Conservation (phyloP, 2,329 filamentous ascomycete species). For the Microsporum audouinii region DNA sequence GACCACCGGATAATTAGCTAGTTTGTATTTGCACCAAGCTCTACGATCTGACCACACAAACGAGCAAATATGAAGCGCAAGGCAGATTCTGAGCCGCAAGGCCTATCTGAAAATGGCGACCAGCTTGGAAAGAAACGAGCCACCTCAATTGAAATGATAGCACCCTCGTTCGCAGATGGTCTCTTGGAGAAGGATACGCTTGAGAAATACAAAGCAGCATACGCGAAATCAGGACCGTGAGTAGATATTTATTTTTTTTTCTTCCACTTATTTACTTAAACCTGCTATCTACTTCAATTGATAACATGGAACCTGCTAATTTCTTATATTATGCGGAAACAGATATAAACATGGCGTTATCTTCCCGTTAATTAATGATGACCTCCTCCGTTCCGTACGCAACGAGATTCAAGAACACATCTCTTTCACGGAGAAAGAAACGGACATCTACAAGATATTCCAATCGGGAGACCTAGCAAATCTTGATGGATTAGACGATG, state of each 20-base stretch:
- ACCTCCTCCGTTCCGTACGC: conserved; percentile 74
- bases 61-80: conserved; percentile 34
- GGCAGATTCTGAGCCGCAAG: conserved; percentile 23
- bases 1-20: background rate
- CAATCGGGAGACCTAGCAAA: conserved; percentile 97
- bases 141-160: conserved; percentile 27
- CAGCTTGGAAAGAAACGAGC: conserved; percentile 30
- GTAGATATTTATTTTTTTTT: conserved; percentile 13
- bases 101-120: conserved; percentile 22
- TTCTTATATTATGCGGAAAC: background rate
- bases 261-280: too few species aligned
- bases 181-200: conserved; percentile 33
- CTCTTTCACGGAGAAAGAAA: conserved; percentile 95
- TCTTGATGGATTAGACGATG: conserved; percentile 82
- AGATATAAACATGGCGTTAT: conserved; percentile 92
- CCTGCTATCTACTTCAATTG: background rate
- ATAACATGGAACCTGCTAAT: background rate
- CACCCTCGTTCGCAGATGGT: conserved; percentile 33
- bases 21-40: background rate
- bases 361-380: conserved; percentile 62
- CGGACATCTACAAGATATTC: conserved; percentile 98
- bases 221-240: conserved; percentile 34
- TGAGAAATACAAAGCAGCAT: conserved; percentile 34
- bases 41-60: background rate
- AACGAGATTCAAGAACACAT: conserved; percentile 81